Evolutionary conservation across 2,329 filamentous ascomycete genomes (phyloP), one percentile per base, ranked within the genome.

Genomic region (Clarireedia homoeocarpa): DNA sequence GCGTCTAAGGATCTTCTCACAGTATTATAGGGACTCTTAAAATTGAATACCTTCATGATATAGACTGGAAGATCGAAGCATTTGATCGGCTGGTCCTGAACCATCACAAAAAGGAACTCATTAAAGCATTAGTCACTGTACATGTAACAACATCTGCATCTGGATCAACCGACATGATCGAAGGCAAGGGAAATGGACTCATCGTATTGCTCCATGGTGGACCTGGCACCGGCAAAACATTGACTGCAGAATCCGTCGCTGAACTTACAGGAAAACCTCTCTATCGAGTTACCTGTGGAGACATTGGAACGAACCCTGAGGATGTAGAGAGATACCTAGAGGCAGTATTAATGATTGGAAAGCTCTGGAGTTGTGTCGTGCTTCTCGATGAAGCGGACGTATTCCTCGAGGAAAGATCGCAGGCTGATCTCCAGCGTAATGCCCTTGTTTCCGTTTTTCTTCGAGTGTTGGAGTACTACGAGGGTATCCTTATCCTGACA

Each of bases 361-460:
- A 47, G 85, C 85, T 17, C 0, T 46, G 14, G 15, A 17, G 10
- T 46, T 20, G 59, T 51, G 81, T 90, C 2, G 73, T 89, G 0
- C 76, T 90, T 3, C 78, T 89, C 1, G 86, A 89, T 65, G 86
- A 89, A 72, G 85, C 81, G 23, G 83, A 85, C 62, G 78, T 84
- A n/a, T 84, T 84, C 70, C 64, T 72, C 1, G 66, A 70, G 49
- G 61, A 62, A 4, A 61, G 61, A 45, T 58, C 58, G 7, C 57
- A 64, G 5, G 60, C 69, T 52, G 69, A 73, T 58, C 62, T 74
- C 3, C 65, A 71, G 56, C 69, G 72, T 48, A 76, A 76, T 65
- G 69, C 69, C 50, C 63, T 76, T 26, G 70, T 73, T 23, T 66
- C 61, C 51, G 66, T 70, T 5, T 73, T 73, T 55, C 59, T 73